Evolutionary conservation across 2,329 filamentous ascomycete genomes (phyloP), one percentile per base, ranked within the genome.

Genomic region (Microdochium trichocladiopsis): DNA sequence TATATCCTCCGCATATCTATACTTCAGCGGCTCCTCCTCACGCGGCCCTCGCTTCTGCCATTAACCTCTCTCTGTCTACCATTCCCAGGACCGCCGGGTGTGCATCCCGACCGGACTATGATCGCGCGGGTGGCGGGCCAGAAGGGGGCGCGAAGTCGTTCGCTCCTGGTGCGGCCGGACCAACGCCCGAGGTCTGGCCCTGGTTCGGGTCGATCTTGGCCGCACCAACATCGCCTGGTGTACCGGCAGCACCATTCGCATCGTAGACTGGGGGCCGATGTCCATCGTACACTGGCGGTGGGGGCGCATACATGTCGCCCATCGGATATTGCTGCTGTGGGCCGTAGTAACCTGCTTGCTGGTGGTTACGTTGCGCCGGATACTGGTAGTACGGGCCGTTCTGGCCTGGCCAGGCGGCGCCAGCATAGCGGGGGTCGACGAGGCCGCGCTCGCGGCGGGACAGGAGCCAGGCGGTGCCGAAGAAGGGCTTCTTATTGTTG

Each of bases 401-500:
- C n/a, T 45, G 41, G 5, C 41, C 41, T 8, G 41, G 41, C 41
- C 41, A 45, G 10, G 18, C 72, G 73, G 54, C 71, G 71, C 52
- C 18, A 23, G 71, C 73, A 64, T 78, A 82, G 51, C 65, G 67
- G 16, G 76, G 76, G 58, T 79, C 76, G 62, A 75, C 70, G 36
- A 66, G 69, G 45, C 73, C 71, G 53, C 73, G 72, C 51, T 73
- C 67, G 50, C 67, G 61, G 57, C 72, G 72, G 55, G 72, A 72
- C 55, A 82, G 73, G 50, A 83, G 71, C 68, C 75, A 82, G 61
- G 84, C 74, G 68, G 94, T 88, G 63, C 93, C 93, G 56, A 68
- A 69, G 33, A 91, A 69, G 16, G 88, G 85, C 18, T 75, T 72
- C 36, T 83, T 72, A 1, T 87, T 87, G 65, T 83, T 85, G 55